Conservation (phyloP, 768 basidiomycete genomes). For the Mycena alexandri region DNA sequence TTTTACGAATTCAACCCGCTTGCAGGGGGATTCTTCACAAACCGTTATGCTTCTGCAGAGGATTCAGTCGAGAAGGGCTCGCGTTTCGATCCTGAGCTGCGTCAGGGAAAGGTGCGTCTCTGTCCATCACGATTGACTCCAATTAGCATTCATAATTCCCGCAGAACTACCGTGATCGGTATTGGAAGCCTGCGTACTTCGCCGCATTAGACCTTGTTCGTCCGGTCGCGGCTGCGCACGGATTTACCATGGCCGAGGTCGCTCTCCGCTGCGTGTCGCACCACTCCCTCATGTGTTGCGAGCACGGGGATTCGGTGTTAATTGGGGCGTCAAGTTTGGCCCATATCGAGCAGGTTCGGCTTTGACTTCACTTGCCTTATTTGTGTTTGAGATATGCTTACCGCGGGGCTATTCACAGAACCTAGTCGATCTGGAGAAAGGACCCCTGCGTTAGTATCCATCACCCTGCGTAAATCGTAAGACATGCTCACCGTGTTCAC, state of each 20-base stretch:
- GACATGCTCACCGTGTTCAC: neutral
- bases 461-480: neutral
- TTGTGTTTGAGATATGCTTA: no score
- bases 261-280: slow-evolving; percentile 73
- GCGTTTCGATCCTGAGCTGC: slow-evolving; percentile 62
- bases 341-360: slow-evolving; percentile 11
- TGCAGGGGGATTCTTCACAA: slow-evolving; percentile 71
- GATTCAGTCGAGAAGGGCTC: slow-evolving; percentile 62
- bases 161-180: slow-evolving; percentile 37
- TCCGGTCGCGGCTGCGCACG: slow-evolving; percentile 58
- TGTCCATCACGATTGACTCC: neutral
- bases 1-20: slow-evolving; percentile 73
- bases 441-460: neutral
- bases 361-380: neutral
- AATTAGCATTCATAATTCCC: neutral
- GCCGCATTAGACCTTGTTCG: slow-evolving; percentile 60
- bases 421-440: neutral
- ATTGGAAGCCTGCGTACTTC: slow-evolving; percentile 69
- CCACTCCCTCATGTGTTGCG: slow-evolving; percentile 48
- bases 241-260: slow-evolving; percentile 63
- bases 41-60: slow-evolving; percentile 57
- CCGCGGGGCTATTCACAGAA: neutral
- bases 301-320: slow-evolving; percentile 14
- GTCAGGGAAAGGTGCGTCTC: slow-evolving; percentile 57
- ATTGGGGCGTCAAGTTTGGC: slow-evolving; percentile 9